Evolutionary conservation across 164 flowering plant species (phyloP).

Genomic region (Echeveria elegans): DNA sequence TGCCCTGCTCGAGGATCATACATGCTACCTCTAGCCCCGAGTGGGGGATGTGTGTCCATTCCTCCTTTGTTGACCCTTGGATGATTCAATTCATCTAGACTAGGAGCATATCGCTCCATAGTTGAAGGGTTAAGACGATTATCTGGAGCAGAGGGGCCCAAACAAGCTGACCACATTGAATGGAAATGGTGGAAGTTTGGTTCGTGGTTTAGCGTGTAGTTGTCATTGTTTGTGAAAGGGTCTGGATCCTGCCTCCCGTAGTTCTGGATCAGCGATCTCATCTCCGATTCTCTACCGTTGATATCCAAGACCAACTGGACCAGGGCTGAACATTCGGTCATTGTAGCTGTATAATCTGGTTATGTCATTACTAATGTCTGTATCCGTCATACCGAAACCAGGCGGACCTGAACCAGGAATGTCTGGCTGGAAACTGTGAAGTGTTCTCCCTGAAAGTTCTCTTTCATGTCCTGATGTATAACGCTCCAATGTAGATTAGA

Average conservation of each 20-base stretch:
- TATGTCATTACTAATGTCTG: constrained; percentile 9
- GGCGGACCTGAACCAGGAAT: not conserved
- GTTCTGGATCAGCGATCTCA: constrained; percentile 16
- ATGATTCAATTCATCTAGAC: constrained; percentile 40
- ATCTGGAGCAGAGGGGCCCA: constrained; percentile 12
- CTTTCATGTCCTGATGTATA: not conserved
- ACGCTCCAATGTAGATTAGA: not conserved
- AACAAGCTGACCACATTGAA: constrained; percentile 14
- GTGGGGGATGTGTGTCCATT: constrained; percentile 12
- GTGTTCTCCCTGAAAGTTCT: not conserved
- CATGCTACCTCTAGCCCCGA: constrained; percentile 10
- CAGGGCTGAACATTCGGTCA: constrained; percentile 11
- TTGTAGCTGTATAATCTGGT: constrained; percentile 7
- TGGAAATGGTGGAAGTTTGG: constrained; percentile 15
- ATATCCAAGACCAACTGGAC: constrained; percentile 11
- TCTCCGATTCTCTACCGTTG: constrained; percentile 14
- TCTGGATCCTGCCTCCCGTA: constrained; percentile 26
- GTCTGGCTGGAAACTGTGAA: not conserved
- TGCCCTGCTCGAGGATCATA: constrained; percentile 6
- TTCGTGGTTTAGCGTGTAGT: constrained; percentile 15
- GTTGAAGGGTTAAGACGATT: constrained; percentile 23
- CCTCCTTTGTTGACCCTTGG: not conserved
- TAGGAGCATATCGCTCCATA: constrained; percentile 43
- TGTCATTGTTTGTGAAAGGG: constrained; percentile 14
- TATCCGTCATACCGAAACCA: not conserved